A percentile compares a stretch with the other conserved stretches of the same genome.
These are phyloP conservation scores for Brassica nigra DNA, from an alignment of 345 rosid genomes.

Conservation along the genomic window DNA sequence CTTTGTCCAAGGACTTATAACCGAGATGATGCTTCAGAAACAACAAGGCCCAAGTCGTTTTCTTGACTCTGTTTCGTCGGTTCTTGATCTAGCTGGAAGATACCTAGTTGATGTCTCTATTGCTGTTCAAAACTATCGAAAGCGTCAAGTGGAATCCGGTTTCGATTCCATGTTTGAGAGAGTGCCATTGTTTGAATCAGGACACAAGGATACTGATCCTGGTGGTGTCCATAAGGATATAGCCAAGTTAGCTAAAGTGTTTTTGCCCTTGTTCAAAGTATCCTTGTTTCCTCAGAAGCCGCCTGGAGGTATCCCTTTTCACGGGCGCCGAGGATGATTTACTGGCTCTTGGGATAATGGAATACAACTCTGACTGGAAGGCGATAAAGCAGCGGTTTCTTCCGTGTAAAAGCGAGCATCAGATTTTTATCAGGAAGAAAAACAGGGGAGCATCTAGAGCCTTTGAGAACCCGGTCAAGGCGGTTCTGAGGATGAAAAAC, in stretches of 20 bases:
- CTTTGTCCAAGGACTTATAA: slow-evolving; percentile 71
- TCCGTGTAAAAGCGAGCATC: neutral
- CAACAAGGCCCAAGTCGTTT: slow-evolving; percentile 60
- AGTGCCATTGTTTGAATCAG: slow-evolving; percentile 59
- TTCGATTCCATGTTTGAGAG: slow-evolving; percentile 51
- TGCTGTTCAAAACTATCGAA: slow-evolving; percentile 61
- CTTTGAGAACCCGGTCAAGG: neutral
- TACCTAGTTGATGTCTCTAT: slow-evolving; percentile 59
- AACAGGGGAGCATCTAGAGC: neutral
- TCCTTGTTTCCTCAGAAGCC: neutral
- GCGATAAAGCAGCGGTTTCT: neutral
- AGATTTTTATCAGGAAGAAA: neutral
- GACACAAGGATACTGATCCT: neutral
- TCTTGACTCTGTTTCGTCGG: slow-evolving; percentile 46
- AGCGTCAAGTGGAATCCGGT: slow-evolving; percentile 54
- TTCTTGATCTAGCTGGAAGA: slow-evolving; percentile 60
- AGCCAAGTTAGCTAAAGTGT: neutral
- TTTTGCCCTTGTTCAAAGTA: neutral
- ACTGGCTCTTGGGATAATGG: neutral
- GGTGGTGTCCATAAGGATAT: neutral
- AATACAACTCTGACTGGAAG: neutral
- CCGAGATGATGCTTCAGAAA: slow-evolving; percentile 52
- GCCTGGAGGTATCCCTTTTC: neutral
- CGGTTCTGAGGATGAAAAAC: neutral
- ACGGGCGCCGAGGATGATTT: neutral